A percentile compares a stretch with the other conserved stretches of the same genome.
Evolutionary conservation across 1,284 basidiomycete genomes (phyloP).

Genomic region (Neotropicomus parvogracilis): DNA sequence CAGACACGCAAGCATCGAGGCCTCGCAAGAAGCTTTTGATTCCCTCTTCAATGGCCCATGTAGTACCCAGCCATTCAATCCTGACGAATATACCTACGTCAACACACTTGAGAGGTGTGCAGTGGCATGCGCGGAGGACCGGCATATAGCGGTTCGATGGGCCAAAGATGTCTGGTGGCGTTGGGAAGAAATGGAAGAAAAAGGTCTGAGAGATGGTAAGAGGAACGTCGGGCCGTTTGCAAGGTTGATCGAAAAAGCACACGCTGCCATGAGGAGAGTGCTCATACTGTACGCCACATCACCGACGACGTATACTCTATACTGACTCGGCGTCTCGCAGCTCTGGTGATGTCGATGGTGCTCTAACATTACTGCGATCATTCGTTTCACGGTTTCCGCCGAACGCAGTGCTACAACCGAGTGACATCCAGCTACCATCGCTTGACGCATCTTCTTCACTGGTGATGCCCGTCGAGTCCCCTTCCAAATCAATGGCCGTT

Average conservation of each 20-base stretch:
- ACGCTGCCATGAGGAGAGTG: constrained; percentile 62
- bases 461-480: neutral
- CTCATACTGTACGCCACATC: constrained; percentile 50
- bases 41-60: constrained; percentile 38
- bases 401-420: constrained; percentile 28
- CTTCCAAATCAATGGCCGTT: constrained; percentile 5
- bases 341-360: constrained; percentile 47
- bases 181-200: constrained; percentile 49
- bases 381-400: constrained; percentile 64
- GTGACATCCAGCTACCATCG: neutral
- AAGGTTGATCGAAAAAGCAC: constrained; percentile 56
- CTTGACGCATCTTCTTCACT: neutral
- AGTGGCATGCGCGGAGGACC: constrained; percentile 45
- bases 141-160: constrained; percentile 44
- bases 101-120: constrained; percentile 69
- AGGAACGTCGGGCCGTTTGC: constrained; percentile 26
- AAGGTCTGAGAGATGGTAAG: constrained; percentile 24
- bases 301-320: neutral
- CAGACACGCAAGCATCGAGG: constrained; percentile 54
- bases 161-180: constrained; percentile 56
- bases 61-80: constrained; percentile 30
- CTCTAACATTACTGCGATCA: constrained; percentile 47
- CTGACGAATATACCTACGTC: constrained; percentile 57
- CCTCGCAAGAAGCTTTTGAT: constrained; percentile 46
- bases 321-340: constrained; percentile 34